Conservation (phyloP, 2,329 filamentous ascomycete species). For the Huntiella bhutanensis region DNA sequence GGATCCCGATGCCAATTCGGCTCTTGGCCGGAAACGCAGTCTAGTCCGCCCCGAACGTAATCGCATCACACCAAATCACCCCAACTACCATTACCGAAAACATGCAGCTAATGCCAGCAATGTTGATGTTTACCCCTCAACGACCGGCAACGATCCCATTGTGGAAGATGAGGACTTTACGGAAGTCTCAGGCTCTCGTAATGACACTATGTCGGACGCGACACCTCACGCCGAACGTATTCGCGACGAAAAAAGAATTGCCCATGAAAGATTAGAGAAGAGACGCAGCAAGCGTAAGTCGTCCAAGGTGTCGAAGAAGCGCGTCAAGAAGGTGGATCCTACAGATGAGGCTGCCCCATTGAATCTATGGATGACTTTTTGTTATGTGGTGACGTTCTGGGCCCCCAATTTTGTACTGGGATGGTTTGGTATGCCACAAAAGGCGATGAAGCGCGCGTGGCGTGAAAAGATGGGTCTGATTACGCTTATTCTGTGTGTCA, state of each 20-base stretch:
- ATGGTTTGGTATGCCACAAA: slow-evolving; percentile 71
- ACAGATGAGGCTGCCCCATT: slow-evolving; percentile 56
- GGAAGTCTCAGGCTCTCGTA: slow-evolving; percentile 29
- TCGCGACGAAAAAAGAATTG: slow-evolving; percentile 19
- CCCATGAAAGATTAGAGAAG: slow-evolving; percentile 15
- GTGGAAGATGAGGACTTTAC: slow-evolving; percentile 57
- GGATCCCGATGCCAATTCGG: slow-evolving; percentile 16
- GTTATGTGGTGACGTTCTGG: slow-evolving; percentile 87
- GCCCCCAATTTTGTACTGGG: slow-evolving; percentile 66
- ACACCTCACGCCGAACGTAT: slow-evolving; percentile 21
- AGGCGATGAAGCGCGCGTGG: slow-evolving; percentile 82
- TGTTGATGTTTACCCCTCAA: slow-evolving; percentile 77
- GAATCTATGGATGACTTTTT: slow-evolving; percentile 90
- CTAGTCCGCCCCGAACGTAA: slow-evolving; percentile 77
- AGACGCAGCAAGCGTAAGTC: slow-evolving; percentile 20
- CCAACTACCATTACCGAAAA: slow-evolving; percentile 89
- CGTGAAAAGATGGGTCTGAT: slow-evolving; percentile 94
- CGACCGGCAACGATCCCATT: slow-evolving; percentile 80
- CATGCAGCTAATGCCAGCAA: slow-evolving; percentile 85
- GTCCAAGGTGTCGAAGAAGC: slow-evolving; percentile 30
- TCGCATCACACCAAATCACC: slow-evolving; percentile 68
- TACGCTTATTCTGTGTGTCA: slow-evolving; percentile 79
- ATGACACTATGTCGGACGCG: slow-evolving; percentile 27
- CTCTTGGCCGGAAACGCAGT: slow-evolving; percentile 56
- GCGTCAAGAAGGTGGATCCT: slow-evolving; percentile 36